Conservation (phyloP, 1,284 basidiomycete genomes). For the Sporisorium iseilematis-ciliati region DNA sequence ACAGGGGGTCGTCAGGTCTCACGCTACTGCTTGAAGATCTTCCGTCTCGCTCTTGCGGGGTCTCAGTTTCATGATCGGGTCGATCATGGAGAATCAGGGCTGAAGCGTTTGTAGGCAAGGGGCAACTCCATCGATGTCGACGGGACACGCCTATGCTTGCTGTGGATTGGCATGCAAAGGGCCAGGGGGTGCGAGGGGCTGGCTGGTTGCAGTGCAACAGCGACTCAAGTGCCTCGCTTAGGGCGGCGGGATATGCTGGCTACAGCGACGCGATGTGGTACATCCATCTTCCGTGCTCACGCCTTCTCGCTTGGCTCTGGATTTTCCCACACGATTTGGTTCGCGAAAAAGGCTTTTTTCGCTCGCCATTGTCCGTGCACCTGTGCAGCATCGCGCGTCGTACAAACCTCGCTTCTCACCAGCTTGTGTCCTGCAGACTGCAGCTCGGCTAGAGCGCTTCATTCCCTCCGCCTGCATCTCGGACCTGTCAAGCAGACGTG, state of each 20-base stretch:
- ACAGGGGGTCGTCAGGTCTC: no score
- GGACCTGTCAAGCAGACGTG: conserved; percentile 55
- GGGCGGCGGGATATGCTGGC: conserved; percentile 13
- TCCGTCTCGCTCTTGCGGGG: neutral
- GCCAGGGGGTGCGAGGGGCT: conserved; percentile 1
- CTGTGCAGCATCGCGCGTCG: conserved; percentile 4
- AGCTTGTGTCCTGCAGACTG: conserved; percentile 21
- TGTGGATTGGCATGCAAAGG: conserved; percentile 15
- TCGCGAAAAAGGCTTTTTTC: neutral
- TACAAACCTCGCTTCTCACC: conserved; percentile 12
- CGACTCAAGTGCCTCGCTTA: conserved; percentile 39
- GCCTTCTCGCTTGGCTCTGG: conserved; percentile 21
- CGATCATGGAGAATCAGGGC: conserved; percentile 8
- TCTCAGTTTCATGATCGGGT: neutral
- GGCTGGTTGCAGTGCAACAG: conserved; percentile 4
- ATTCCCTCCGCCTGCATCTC: conserved; percentile 54
- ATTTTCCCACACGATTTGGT: conserved; percentile 11
- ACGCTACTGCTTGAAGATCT: no score
- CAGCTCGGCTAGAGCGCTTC: conserved; percentile 41
- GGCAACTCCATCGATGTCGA: conserved; percentile 16
- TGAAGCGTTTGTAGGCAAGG: conserved; percentile 28
- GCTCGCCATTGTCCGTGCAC: conserved; percentile 5
- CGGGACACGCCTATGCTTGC: neutral
- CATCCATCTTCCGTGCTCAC: neutral
- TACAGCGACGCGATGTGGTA: conserved; percentile 2